phyloP scores from a whole-genome alignment of 352 stramenopile species.

The Peronosclerospora sorghi region DNA sequence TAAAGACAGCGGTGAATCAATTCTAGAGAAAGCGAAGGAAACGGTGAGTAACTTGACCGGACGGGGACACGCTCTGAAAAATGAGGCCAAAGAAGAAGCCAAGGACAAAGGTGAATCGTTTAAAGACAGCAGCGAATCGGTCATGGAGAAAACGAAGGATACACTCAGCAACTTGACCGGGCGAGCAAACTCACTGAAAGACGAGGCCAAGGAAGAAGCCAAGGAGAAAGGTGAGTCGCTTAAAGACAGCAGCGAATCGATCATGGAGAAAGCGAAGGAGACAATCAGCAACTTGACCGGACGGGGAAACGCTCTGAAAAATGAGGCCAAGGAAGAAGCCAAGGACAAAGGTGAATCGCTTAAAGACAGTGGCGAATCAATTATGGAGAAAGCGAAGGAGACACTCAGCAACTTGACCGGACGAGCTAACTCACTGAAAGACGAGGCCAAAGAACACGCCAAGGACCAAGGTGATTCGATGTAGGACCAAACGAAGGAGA shows the following conservation, averaged over 20 bases:
- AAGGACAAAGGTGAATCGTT: background rate
- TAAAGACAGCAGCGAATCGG: slow-evolving; percentile 5
- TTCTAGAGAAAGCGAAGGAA: slow-evolving; percentile 16
- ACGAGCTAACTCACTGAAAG: background rate
- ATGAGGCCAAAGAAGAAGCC: too few species aligned
- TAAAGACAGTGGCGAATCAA: slow-evolving; percentile 12
- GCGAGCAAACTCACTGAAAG: too few species aligned
- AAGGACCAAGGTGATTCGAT: slow-evolving; percentile 16
- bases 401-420: slow-evolving; percentile 2
- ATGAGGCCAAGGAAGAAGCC: slow-evolving; percentile 9
- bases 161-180: slow-evolving; percentile 8
- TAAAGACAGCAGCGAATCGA: slow-evolving; percentile 13
- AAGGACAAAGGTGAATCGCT: background rate
- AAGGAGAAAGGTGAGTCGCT: background rate
- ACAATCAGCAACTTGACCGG: slow-evolving; percentile 4
- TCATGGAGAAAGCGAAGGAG: slow-evolving; percentile 14
- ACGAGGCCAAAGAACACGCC: slow-evolving; percentile 16
- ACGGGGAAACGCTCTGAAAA: background rate
- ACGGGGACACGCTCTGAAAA: too few species aligned
- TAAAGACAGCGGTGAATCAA: slow-evolving; percentile 5
- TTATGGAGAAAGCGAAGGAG: slow-evolving; percentile 13
- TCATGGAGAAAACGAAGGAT: slow-evolving; percentile 15
- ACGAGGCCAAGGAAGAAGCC: slow-evolving; percentile 9
- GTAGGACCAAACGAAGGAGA: slow-evolving; percentile 16
- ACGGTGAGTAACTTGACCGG: slow-evolving; percentile 6